Evolutionary conservation across 2,329 filamentous ascomycete genomes (phyloP).

Genomic region (Colletotrichum endophyticum): DNA sequence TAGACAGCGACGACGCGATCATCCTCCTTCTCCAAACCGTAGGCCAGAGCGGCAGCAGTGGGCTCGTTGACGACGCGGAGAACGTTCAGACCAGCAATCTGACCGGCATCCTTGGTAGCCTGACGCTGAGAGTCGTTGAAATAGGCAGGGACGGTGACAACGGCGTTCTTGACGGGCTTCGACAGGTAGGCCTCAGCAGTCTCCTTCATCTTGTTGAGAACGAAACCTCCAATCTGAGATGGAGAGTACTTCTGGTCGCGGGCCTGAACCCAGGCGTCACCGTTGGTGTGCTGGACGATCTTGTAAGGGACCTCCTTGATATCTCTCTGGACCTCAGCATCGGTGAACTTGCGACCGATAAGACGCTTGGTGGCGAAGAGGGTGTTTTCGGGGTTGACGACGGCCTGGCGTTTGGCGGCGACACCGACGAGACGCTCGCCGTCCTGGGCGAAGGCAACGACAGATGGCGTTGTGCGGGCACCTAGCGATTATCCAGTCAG

Average conservation of each 20-base stretch:
- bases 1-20: conserved; percentile 93
- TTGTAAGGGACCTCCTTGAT: conserved; percentile 98
- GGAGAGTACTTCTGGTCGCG: conserved; percentile 96
- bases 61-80: conserved; percentile 98
- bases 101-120: conserved; percentile 96
- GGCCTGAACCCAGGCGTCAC: conserved; percentile 94
- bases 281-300: conserved; percentile 96
- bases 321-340: conserved; percentile 92
- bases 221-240: conserved; percentile 96
- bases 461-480: conserved; percentile 89
- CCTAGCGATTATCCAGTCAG: conserved; percentile 49
- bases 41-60: conserved; percentile 92
- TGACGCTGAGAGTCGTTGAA: conserved; percentile 99
- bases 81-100: conserved; percentile 95
- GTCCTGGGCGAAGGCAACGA: conserved; percentile 94
- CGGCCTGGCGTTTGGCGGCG: conserved; percentile 95
- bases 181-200: conserved; percentile 92
- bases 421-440: conserved; percentile 97
- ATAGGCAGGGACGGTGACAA: conserved; percentile 96
- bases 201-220: conserved; percentile 99
- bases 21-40: conserved; percentile 93
- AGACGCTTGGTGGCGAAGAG: conserved; percentile 98
- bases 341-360: conserved; percentile 96
- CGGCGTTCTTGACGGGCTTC: conserved; percentile 92
- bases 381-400: conserved; percentile 98